phyloP scores from a whole-genome alignment of 2,329 filamentous ascomycete genomes.

The Aphanoascus verrucosus region DNA sequence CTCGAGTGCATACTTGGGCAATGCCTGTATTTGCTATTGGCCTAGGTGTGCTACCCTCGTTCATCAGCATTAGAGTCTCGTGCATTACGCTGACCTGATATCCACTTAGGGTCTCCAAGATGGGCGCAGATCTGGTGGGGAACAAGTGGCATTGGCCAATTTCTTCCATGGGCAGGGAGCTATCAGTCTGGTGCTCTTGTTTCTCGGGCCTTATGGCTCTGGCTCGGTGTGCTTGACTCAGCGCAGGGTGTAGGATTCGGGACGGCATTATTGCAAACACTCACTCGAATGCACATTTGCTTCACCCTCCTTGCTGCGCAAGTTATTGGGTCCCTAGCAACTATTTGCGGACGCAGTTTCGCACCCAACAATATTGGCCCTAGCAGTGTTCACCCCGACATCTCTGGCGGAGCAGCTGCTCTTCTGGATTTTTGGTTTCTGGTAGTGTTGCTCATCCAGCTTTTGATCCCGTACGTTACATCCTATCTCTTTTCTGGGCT shows the following conservation, averaged over 20 bases:
- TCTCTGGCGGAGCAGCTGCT: conserved; percentile 26
- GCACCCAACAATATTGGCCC: conserved; percentile 53
- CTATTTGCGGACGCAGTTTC: conserved; percentile 50
- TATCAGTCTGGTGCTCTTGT: conserved; percentile 46
- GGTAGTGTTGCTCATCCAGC: conserved; percentile 48
- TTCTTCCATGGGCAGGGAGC: conserved; percentile 52
- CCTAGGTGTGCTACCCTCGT: conserved; percentile 32
- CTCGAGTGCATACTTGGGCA: conserved; percentile 54
- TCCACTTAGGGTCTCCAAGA: conserved; percentile 42
- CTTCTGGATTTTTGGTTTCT: conserved; percentile 49
- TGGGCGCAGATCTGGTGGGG: conserved; percentile 61
- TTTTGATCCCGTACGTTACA: conserved; percentile 50
- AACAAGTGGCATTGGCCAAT: conserved; percentile 49
- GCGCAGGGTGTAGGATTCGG: conserved; percentile 57
- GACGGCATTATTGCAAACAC: conserved; percentile 56
- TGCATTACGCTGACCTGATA: not conserved
- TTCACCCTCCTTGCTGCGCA: conserved; percentile 39
- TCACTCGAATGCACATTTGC: conserved; percentile 53
- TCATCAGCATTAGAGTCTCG: not conserved
- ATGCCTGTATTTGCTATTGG: conserved; percentile 58
- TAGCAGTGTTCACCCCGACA: conserved; percentile 52
- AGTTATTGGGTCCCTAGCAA: conserved; percentile 51
- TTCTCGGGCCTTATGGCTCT: conserved; percentile 52
- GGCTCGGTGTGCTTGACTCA: conserved; percentile 55
- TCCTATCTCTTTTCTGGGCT: not conserved